Conservation (phyloP, 2,329 filamentous ascomycete genomes). For the Canariomyces notabilis region DNA sequence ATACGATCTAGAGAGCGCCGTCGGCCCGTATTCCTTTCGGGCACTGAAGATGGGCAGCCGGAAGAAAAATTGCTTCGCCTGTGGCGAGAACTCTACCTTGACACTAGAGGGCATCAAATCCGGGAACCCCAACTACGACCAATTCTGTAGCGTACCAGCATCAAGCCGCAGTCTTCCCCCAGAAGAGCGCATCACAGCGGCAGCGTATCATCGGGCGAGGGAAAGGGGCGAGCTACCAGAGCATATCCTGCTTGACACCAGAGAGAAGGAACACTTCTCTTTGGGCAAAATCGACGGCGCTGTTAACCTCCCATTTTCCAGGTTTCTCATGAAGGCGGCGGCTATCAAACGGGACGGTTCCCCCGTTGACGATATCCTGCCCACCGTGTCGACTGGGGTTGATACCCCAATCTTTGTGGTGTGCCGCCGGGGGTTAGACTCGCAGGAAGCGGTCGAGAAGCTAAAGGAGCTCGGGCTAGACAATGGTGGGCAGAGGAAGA, state of each 20-base stretch:
- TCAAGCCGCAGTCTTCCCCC: conserved; percentile 55
- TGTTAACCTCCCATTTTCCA: conserved; percentile 60
- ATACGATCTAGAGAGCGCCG: conserved; percentile 31
- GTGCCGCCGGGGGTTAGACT: conserved; percentile 74
- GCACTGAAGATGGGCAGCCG: conserved; percentile 68
- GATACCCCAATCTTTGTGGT: conserved; percentile 62
- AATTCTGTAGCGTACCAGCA: conserved; percentile 68
- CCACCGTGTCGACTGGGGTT: conserved; percentile 32
- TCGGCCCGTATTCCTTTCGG: conserved; percentile 51
- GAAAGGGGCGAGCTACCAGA: conserved; percentile 17
- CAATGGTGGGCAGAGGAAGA: conserved; percentile 47
- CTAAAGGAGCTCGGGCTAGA: conserved; percentile 58
- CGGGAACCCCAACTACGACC: conserved; percentile 73
- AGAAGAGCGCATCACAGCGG: conserved; percentile 63
- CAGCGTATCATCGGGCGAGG: conserved; percentile 46
- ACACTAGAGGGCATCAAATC: conserved; percentile 56
- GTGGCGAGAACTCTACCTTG: conserved; percentile 59
- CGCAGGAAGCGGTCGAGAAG: conserved; percentile 62
- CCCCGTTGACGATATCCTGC: conserved; percentile 6
- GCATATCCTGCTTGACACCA: conserved; percentile 71
- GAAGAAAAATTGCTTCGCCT: conserved; percentile 69
- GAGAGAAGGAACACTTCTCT: conserved; percentile 78
- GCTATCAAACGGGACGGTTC: conserved; percentile 13
- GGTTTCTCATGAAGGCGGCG: conserved; percentile 25
- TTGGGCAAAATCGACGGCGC: conserved; percentile 72